These are phyloP conservation scores for Suillus tomentosus DNA, from an alignment of 768 basidiomycete species.

Conservation along the genomic window DNA sequence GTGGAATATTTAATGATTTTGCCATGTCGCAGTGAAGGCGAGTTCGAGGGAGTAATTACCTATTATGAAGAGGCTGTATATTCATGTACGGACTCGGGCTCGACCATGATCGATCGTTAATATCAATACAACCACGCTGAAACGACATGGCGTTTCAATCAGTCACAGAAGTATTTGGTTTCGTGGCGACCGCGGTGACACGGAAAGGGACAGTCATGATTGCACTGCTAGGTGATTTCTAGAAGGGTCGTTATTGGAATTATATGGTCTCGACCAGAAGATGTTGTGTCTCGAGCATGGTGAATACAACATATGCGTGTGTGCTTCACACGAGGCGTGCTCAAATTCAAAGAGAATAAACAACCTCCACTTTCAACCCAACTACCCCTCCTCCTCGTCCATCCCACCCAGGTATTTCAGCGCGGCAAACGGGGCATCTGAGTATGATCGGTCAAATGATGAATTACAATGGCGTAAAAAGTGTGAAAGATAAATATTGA, in stretches of 20 bases:
- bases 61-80: slow-evolving; percentile 1
- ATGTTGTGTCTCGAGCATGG: background rate
- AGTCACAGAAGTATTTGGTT: slow-evolving; percentile 10
- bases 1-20: slow-evolving; percentile 6
- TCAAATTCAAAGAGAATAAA: slow-evolving; percentile 28
- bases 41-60: background rate
- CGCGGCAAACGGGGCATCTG: slow-evolving; percentile 74
- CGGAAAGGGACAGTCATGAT: background rate
- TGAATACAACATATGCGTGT: background rate
- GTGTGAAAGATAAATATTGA: slow-evolving; percentile 24
- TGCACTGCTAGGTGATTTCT: slow-evolving; percentile 8
- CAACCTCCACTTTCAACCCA: slow-evolving; percentile 48
- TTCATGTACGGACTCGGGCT: background rate
- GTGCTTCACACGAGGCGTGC: slow-evolving; percentile 1
- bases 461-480: background rate
- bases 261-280: background rate
- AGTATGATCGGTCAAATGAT: background rate
- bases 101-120: slow-evolving; percentile 4
- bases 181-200: background rate
- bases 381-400: slow-evolving; percentile 69
- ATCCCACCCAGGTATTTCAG: slow-evolving; percentile 68
- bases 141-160: slow-evolving; percentile 7
- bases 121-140: slow-evolving; percentile 6
- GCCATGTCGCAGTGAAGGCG: background rate
- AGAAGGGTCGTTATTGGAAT: slow-evolving; percentile 5